Percentiles rank a stretch among this genome's conserved stretches.
Conservation (phyloP, 1,139 yeast species). For the Hemisphaericaspora xylanilytica region DNA sequence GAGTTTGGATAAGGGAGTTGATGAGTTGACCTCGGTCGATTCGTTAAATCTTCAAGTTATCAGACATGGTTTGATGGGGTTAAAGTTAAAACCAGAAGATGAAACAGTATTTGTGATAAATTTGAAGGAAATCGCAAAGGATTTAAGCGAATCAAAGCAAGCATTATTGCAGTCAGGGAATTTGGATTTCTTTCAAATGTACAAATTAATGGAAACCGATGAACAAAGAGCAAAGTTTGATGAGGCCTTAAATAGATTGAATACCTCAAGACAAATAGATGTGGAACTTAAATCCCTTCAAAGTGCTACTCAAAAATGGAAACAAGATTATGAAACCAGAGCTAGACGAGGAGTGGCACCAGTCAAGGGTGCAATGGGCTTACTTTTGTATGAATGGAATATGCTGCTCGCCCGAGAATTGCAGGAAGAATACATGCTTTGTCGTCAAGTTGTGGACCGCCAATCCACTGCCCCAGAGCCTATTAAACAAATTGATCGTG, state of each 20-base stretch:
- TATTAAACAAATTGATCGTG: conserved; percentile 42
- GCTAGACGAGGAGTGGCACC: conserved; percentile 59
- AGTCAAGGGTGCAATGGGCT: conserved; percentile 56
- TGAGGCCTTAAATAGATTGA: conserved; percentile 61
- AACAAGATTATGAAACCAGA: conserved; percentile 71
- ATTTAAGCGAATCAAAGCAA: conserved; percentile 25
- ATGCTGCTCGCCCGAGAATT: conserved; percentile 67
- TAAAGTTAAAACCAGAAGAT: conserved; percentile 26
- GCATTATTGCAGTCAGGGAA: conserved; percentile 8
- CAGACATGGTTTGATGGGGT: conserved; percentile 73
- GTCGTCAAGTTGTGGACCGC: conserved; percentile 18
- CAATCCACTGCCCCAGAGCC: conserved; percentile 14
- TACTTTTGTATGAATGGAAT: conserved; percentile 77
- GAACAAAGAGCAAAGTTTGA: conserved; percentile 61
- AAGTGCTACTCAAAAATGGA: conserved; percentile 89
- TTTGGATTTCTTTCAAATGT: conserved; percentile 63
- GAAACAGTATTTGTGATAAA: conserved; percentile 16
- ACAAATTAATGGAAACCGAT: conserved; percentile 46
- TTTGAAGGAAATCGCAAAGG: conserved; percentile 33
- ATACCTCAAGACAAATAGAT: conserved; percentile 70
- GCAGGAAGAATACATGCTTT: conserved; percentile 57
- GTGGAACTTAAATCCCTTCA: conserved; percentile 78
- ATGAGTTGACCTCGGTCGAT: conserved; percentile 63
- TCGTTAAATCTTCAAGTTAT: conserved; percentile 80
- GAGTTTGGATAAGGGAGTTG: conserved; percentile 45